Base-by-base conservation (phyloP, 1,139 yeast species). In the Saccharomyces hybrid region DNA sequence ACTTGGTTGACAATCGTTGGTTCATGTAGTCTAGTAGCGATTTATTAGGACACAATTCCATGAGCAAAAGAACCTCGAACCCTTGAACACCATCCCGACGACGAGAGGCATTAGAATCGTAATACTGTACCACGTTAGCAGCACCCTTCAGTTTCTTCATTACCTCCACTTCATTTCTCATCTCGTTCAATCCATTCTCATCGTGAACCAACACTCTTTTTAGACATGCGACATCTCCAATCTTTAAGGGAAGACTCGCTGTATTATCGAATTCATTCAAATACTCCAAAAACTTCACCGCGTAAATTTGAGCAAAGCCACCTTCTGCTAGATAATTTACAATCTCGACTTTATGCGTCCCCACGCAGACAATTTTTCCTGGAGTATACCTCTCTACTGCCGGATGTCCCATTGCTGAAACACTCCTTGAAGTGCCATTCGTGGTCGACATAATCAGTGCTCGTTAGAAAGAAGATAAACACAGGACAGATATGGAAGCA, bases 1-100 rank as follows among this genome's bases (percentile, higher is more conserved):
- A 78, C 68, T 90, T 86, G 57, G 89, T 83, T 51, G 87, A 82
- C 57, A 93, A 77, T 56, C 97, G 76, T n/a, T 93, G 79, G 72
- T 93, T 93, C 98, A 93, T 91, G 67, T 86, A 88, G 68, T 93
- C 98, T 51, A 93, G 85, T 58, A 93, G 76, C 0, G 97, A 96
- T 63, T 90, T 87, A 57, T 88, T 80, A 9, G 84, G 78, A 68
- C 99, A 93, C 67, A 85, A 84, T 69, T 93, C 99, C 99, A 93
- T 93, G 58, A 93, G 75, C 34, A 93, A 76, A 59, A 91, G 82
- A 52, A 95, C 97, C 72, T 93, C 99, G 68, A 88, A 93, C 52
- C 67, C 67, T 38, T 51, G 53, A 26, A 56, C 14, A 7, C 34
- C 29, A 47, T 51, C 50, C 14, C 73, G 71, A 58, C 75, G 71